phyloP scores from a whole-genome alignment of 192 early-diverging fungal species.

The Rhizophagus clarus region DNA sequence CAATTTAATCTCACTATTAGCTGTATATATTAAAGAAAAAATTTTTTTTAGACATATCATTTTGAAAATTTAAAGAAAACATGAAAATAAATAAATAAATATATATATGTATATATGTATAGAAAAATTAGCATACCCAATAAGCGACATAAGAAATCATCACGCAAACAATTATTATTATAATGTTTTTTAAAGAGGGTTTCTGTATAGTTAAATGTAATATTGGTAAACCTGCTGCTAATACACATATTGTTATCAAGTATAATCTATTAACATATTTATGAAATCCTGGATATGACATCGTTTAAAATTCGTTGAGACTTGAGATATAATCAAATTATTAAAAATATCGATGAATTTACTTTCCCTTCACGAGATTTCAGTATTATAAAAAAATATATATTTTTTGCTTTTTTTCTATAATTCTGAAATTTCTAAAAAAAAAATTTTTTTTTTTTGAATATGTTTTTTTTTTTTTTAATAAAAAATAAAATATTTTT shows the following conservation, averaged over 20 bases:
- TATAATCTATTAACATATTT: slow-evolving; percentile 13
- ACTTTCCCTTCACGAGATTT: not conserved
- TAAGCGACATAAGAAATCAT: not conserved
- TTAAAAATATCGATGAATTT: not conserved
- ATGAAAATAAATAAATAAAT: too few species aligned
- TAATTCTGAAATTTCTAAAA: too few species aligned
- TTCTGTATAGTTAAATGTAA: not conserved
- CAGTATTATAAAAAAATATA: too few species aligned
- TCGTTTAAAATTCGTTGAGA: not conserved
- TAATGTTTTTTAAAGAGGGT: not conserved
- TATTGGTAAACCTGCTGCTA: not conserved
- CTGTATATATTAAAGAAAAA: not conserved
- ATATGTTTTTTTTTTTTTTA: too few species aligned
- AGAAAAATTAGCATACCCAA: slow-evolving; percentile 2
- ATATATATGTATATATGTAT: too few species aligned
- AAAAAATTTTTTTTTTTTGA: too few species aligned
- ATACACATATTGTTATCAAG: not conserved
- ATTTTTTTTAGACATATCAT: not conserved
- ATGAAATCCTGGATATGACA: slow-evolving; percentile 16
- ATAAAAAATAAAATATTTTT: too few species aligned
- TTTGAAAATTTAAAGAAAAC: not conserved
- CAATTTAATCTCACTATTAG: slow-evolving; percentile 13
- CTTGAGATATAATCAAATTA: not conserved
- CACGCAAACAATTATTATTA: not conserved
- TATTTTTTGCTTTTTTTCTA: too few species aligned